Base-by-base conservation (phyloP, 139 green algal species). In the Volvox africanus region DNA sequence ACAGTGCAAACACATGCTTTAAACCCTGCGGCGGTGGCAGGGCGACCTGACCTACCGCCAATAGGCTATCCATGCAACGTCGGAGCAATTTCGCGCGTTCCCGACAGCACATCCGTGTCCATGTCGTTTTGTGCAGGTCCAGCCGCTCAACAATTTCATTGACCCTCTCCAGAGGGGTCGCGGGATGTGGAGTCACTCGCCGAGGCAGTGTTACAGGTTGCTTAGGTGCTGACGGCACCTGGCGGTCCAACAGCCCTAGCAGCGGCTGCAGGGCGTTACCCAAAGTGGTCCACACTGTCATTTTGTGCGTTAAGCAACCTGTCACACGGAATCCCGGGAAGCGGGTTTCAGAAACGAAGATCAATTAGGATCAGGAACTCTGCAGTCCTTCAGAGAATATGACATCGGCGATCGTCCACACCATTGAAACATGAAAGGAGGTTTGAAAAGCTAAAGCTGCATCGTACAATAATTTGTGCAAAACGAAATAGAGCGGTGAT, bases 11-110 rank as follows among this genome's bases (percentile, higher is more conserved):
- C 44, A 55, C 44, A 55, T 55, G 44, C 9, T 5, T 55, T 5
- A 55, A 55, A 5, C 44, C 5, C 44, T 14, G 44, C 44, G 5
- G 44, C 44, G 9, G 44, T 9, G 5, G 44, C 44, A 9, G 44
- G 5, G 44, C 44, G 44, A 55, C 44, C 44, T 0, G 32, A 33
- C 30, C 61, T 35, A 37, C 11, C 62, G 32, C 20, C 24, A 96
- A 77, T 1, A 92, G 76, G n/a, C 92, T 93, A 12, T 84, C 55
- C 12, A 97, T 84, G 90, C 93, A 96, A 12, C 87, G 33, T 2
- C 90, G 55, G 55, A 97, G 92, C 35, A 97, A 76, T 11, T 79
- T 28, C 14, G 95, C 94, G 0, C 94, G 87, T n/a, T 94, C 82
- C 1, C 30, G 28, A 0, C 89, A 79, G 1, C 24, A 21, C 36